These are phyloP conservation scores for Spinacia oleracea DNA, from an alignment of 179 eudicot species.

Conservation along the genomic window DNA sequence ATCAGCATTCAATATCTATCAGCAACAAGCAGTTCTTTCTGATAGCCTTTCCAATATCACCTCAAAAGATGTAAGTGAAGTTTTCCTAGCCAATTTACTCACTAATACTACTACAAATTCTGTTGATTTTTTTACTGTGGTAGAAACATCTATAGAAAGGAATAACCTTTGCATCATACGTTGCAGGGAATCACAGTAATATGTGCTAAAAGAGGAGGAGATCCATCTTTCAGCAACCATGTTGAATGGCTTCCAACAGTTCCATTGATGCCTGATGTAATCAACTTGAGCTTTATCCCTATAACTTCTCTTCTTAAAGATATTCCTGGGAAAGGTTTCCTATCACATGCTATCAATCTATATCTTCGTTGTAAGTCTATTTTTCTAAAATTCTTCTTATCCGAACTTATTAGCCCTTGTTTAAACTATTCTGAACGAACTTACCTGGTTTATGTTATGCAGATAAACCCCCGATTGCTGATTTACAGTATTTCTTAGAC, in stretches of 20 bases:
- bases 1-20: conserved; percentile 63
- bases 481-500: conserved; percentile 71
- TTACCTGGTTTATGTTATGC: conserved; percentile 23
- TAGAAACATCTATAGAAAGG: background rate
- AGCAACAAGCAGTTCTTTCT: conserved; percentile 43
- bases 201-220: conserved; percentile 77
- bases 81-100: background rate
- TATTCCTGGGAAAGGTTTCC: conserved; percentile 79
- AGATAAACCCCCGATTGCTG: conserved; percentile 85
- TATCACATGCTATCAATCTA: conserved; percentile 87
- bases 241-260: conserved; percentile 83
- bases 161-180: background rate
- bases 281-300: conserved; percentile 70
- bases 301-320: conserved; percentile 77
- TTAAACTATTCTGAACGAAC: background rate
- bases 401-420: background rate
- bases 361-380: conserved; percentile 69
- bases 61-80: conserved; percentile 58
- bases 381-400: too few species aligned
- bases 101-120: too few species aligned
- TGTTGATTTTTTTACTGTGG: background rate
- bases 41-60: conserved; percentile 44
- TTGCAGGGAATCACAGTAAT: conserved; percentile 76
- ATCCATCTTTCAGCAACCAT: conserved; percentile 47
- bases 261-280: conserved; percentile 63